phyloP scores from a whole-genome alignment of 2,329 filamentous ascomycete species.

The Colletotrichum australisinense region DNA sequence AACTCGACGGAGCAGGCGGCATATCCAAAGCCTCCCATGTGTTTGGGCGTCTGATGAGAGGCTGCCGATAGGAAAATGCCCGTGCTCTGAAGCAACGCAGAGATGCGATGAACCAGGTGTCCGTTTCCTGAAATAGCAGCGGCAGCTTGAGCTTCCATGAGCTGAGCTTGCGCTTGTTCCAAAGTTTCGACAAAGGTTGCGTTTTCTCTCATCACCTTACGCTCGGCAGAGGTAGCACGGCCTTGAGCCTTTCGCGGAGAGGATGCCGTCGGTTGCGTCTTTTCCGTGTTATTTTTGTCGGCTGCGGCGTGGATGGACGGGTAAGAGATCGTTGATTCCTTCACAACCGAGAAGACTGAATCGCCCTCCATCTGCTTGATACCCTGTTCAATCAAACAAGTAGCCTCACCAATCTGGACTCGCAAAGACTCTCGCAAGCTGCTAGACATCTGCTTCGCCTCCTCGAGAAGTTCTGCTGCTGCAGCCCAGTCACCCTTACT shows the following conservation, averaged over 20 bases:
- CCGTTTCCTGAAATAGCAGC: constrained; percentile 66
- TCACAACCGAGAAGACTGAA: constrained; percentile 87
- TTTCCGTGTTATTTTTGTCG: constrained; percentile 53
- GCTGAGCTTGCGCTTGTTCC: constrained; percentile 72
- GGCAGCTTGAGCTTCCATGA: constrained; percentile 72
- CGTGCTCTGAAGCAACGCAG: constrained; percentile 72
- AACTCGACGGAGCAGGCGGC: constrained; percentile 75
- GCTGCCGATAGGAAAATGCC: constrained; percentile 75
- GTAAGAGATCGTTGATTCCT: constrained; percentile 92
- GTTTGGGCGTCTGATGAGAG: constrained; percentile 57
- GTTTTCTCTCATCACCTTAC: constrained; percentile 42
- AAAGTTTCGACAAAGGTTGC: constrained; percentile 67
- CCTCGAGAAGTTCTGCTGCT: constrained; percentile 66
- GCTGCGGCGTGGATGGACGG: constrained; percentile 69
- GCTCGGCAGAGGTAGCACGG: constrained; percentile 31
- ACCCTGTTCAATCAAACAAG: constrained; percentile 75
- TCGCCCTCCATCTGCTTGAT: constrained; percentile 80
- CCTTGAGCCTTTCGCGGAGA: constrained; percentile 47
- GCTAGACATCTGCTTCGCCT: constrained; percentile 57
- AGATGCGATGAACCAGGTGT: constrained; percentile 71
- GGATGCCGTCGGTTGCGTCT: constrained; percentile 46
- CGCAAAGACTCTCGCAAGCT: constrained; percentile 52
- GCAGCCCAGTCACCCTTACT: constrained; percentile 66
- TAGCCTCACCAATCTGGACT: constrained; percentile 73
- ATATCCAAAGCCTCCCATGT: constrained; percentile 63